Evolutionary conservation across 169 alveolate genomes (phyloP), one percentile per base, ranked within the genome.

Genomic region (Cryptosporidium felis): DNA sequence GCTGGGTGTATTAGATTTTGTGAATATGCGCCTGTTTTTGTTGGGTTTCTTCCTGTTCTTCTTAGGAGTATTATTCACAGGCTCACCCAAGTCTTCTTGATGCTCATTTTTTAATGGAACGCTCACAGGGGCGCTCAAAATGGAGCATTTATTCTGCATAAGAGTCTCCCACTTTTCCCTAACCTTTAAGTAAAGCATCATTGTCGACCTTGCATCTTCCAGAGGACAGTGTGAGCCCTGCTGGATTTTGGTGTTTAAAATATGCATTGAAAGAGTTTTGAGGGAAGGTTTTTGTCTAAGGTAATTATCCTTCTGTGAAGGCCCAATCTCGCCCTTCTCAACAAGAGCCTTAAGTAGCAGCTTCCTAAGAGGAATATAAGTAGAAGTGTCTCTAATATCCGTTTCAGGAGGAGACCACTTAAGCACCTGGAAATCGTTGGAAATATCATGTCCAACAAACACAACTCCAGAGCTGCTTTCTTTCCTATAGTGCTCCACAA

Each of bases 381-480:
- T 74, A 9, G 74, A 49, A 32, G 85, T 74, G 40, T 74, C 85
- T 36, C 85, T 34, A n/a, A 74, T 74, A 16, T 74, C 67, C 8
- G 85, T 38, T 10, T 74, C 85, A 5, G 58, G 23, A 56, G 85
- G 85, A 8, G 65, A 36, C 85, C 85, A 74, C 28, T 74, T 16
- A 12, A 74, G 45, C 12, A 74, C 85, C 2, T 74, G 45, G 12
- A 74, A 74, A 26, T 74, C 85, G 38, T 74, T 74, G 23, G 74
- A 53, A n/a, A 74, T 51, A 56, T 74, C 85, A 47, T 74, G 85
- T 14, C 85, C 85, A 14, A 74, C 85, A 32, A 74, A 53, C n/a
- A 74, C 85, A 16, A 74, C 16, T 1, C 85, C 85, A 10, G 65
- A 16, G 18, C 60, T 56, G 45, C 85, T 74, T 14, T 51, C 58